phyloP scores from a whole-genome alignment of 495 filamentous ascomycete genomes.

The Penicilliopsis zonata region DNA sequence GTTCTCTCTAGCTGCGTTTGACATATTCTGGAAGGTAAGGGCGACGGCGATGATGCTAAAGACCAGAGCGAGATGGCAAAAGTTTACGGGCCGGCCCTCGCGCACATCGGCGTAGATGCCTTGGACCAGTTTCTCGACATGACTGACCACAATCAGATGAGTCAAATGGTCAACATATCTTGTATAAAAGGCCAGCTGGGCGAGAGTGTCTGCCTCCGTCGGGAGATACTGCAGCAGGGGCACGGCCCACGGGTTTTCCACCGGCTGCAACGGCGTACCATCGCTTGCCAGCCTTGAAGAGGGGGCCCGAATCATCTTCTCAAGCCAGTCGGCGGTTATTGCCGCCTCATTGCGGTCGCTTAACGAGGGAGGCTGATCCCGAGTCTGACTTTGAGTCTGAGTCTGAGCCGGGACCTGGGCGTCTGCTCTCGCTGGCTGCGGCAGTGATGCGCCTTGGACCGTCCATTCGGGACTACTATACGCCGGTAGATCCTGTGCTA shows the following conservation, averaged over 20 bases:
- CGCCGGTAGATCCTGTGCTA: background rate
- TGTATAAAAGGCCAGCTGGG: slow-evolving; percentile 23
- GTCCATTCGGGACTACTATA: no score
- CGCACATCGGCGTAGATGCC: slow-evolving; percentile 16
- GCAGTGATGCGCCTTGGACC: no score
- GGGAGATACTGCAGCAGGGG: slow-evolving; percentile 15
- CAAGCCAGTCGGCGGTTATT: no score
- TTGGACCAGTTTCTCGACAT: slow-evolving; percentile 18
- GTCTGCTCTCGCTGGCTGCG: no score
- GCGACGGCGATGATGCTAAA: slow-evolving; percentile 27
- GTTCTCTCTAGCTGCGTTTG: no score
- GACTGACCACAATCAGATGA: slow-evolving; percentile 19
- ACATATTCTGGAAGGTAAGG: slow-evolving; percentile 24
- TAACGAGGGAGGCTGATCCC: no score
- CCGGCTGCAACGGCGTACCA: no score
- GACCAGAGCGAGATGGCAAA: slow-evolving; percentile 21
- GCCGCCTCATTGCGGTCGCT: no score
- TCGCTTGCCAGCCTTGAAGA: no score
- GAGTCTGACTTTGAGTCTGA: no score
- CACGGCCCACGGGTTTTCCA: slow-evolving; percentile 1
- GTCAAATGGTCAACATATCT: slow-evolving; percentile 26
- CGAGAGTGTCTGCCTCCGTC: slow-evolving; percentile 13
- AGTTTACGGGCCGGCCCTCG: slow-evolving; percentile 4
- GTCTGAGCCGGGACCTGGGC: no score
- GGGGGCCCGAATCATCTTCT: no score